Conservation (phyloP, 2,329 filamentous ascomycete species). For the Aspergillus fumigatiaffinis region DNA sequence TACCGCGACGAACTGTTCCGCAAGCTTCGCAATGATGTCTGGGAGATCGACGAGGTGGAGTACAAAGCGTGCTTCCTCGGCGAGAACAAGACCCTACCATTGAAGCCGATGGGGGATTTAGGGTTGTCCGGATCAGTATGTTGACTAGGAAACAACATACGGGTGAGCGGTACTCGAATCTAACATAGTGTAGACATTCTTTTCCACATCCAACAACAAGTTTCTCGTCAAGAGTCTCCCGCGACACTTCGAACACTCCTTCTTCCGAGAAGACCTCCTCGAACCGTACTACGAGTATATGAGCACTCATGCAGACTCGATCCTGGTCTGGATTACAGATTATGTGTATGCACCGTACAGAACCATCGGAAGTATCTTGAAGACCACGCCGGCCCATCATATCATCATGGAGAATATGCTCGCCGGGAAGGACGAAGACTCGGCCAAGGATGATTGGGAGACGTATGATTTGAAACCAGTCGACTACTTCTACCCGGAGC, state of each 20-base stretch:
- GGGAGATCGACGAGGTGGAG: slow-evolving; percentile 52
- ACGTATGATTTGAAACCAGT: slow-evolving; percentile 71
- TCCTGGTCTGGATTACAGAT: slow-evolving; percentile 69
- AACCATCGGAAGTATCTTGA: slow-evolving; percentile 58
- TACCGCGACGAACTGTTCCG: slow-evolving; percentile 49
- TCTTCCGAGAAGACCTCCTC: slow-evolving; percentile 65
- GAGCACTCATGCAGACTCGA: slow-evolving; percentile 54
- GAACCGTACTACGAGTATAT: slow-evolving; percentile 63
- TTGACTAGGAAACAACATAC: not conserved
- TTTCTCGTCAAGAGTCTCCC: slow-evolving; percentile 71
- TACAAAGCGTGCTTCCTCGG: slow-evolving; percentile 53
- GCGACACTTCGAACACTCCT: slow-evolving; percentile 64
- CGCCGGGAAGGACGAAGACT: slow-evolving; percentile 52
- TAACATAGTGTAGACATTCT: slow-evolving; percentile 55
- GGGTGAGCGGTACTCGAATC: not conserved
- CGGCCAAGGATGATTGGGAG: slow-evolving; percentile 55
- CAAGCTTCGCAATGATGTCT: slow-evolving; percentile 49
- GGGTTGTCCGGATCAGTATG: slow-evolving; percentile 67
- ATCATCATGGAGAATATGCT: slow-evolving; percentile 76
- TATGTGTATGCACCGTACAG: slow-evolving; percentile 56
- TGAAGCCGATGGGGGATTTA: slow-evolving; percentile 62
- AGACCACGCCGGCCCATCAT: slow-evolving; percentile 64
- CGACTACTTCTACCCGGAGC: slow-evolving; percentile 71
- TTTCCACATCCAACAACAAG: slow-evolving; percentile 61
- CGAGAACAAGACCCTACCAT: slow-evolving; percentile 36